phyloP scores from a whole-genome alignment of 139 green algal species.

The Limnomonas spitsbergensis region DNA sequence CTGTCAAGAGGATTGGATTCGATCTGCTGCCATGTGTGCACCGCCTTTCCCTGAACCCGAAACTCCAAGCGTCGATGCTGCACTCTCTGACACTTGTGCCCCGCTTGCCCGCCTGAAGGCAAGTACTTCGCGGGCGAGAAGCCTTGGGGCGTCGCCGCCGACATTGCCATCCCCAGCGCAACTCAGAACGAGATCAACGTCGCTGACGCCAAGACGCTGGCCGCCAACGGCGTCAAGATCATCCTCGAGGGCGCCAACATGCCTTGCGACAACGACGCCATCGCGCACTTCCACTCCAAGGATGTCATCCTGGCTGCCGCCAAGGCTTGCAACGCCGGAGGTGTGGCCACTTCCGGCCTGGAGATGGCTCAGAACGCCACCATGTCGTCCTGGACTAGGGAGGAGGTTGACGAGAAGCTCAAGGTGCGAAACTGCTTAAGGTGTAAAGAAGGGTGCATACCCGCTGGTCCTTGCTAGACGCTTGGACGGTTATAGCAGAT shows the following conservation, averaged over 20 bases:
- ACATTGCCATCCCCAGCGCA: constrained; percentile 78
- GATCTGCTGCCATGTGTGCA: too few relatives aligned
- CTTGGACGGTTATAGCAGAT: not conserved
- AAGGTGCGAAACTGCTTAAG: constrained; percentile 18
- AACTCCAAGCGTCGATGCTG: too few relatives aligned
- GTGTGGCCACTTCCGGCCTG: constrained; percentile 75
- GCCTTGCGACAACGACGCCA: constrained; percentile 66
- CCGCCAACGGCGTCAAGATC: constrained; percentile 54
- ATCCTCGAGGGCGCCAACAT: constrained; percentile 87
- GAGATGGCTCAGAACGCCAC: constrained; percentile 84
- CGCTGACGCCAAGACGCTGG: constrained; percentile 59
- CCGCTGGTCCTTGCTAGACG: too few relatives aligned
- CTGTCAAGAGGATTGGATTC: too few relatives aligned
- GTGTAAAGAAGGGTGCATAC: too few relatives aligned
- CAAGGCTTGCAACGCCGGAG: constrained; percentile 67
- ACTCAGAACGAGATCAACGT: constrained; percentile 68
- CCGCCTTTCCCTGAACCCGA: too few relatives aligned
- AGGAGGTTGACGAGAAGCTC: constrained; percentile 72
- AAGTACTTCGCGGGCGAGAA: constrained; percentile 59
- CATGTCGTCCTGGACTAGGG: constrained; percentile 56
- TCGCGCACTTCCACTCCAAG: constrained; percentile 52
- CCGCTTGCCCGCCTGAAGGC: constrained; percentile 25
- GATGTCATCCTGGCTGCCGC: constrained; percentile 56
- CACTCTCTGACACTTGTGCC: too few relatives aligned
- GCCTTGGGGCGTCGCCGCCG: constrained; percentile 62